These are phyloP conservation scores for Penicillium manginii DNA, from an alignment of 495 filamentous ascomycete genomes.

Conservation along the genomic window DNA sequence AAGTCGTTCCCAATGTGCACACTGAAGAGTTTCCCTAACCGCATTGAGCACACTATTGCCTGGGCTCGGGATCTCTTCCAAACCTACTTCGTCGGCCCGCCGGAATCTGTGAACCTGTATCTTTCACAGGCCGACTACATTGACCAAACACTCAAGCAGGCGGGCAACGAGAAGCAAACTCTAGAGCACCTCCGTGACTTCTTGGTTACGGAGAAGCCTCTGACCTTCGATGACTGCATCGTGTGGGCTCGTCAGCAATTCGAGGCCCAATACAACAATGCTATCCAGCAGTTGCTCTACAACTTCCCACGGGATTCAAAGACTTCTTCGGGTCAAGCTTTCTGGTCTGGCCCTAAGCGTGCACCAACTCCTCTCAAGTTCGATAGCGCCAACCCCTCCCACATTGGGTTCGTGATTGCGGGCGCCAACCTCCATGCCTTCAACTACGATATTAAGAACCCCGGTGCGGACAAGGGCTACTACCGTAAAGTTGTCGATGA, in stretches of 20 bases:
- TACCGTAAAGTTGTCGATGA: slow-evolving; percentile 80
- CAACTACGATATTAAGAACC: slow-evolving; percentile 91
- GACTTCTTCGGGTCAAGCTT: slow-evolving; percentile 84
- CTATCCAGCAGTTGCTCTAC: slow-evolving; percentile 93
- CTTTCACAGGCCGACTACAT: slow-evolving; percentile 90
- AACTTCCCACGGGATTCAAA: slow-evolving; percentile 96
- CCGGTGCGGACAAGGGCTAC: slow-evolving; percentile 65
- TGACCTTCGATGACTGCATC: slow-evolving; percentile 94
- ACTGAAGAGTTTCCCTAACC: slow-evolving; percentile 95
- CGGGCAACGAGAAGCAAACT: slow-evolving; percentile 94
- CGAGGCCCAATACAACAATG: slow-evolving; percentile 96
- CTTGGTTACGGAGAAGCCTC: slow-evolving; percentile 89
- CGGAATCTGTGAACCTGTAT: slow-evolving; percentile 95
- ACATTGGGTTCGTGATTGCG: slow-evolving; percentile 83
- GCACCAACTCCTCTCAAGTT: slow-evolving; percentile 92
- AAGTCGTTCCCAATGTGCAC: slow-evolving; percentile 99
- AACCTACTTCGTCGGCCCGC: slow-evolving; percentile 87
- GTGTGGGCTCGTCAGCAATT: slow-evolving; percentile 92
- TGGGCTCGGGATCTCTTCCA: slow-evolving; percentile 97
- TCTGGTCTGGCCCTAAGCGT: slow-evolving; percentile 99
- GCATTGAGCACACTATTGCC: slow-evolving; percentile 98
- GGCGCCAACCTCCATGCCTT: slow-evolving; percentile 94
- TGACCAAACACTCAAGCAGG: slow-evolving; percentile 85
- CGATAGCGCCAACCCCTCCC: slow-evolving; percentile 78
- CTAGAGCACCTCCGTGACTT: slow-evolving; percentile 88